Evolutionary conservation across 1,139 yeast genomes (phyloP).

Genomic region (Debaryomyces subglobosus): DNA sequence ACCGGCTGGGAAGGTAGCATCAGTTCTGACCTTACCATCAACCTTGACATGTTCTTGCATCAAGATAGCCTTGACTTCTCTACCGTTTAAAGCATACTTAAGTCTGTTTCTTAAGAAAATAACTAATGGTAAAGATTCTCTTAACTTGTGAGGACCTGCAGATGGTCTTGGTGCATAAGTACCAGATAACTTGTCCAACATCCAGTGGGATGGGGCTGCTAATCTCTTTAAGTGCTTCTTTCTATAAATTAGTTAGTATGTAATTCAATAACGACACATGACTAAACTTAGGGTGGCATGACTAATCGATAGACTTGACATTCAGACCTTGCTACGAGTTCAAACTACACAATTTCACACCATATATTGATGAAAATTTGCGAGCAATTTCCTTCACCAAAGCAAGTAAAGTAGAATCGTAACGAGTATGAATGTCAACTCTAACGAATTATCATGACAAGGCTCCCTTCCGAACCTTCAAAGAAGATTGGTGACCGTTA

Average conservation of each 20-base stretch:
- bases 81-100: slow-evolving; percentile 97
- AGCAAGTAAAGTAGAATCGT: slow-evolving; percentile 2
- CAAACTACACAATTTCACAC: not conserved
- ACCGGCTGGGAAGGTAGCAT: slow-evolving; percentile 95
- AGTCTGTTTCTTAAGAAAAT: slow-evolving; percentile 97
- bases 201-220: slow-evolving; percentile 99
- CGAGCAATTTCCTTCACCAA: slow-evolving; percentile 7
- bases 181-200: slow-evolving; percentile 99
- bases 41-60: slow-evolving; percentile 98
- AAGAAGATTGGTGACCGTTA: slow-evolving; percentile 27
- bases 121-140: slow-evolving; percentile 96
- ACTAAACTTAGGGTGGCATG: slow-evolving; percentile 6
- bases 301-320: slow-evolving; percentile 22
- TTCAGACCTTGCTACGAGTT: slow-evolving; percentile 3
- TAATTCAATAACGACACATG: not conserved
- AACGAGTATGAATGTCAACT: slow-evolving; percentile 8
- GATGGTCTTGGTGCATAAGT: slow-evolving; percentile 98
- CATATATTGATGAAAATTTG: not conserved
- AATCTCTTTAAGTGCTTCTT: slow-evolving; percentile 98
- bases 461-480: slow-evolving; percentile 30
- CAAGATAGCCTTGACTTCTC: slow-evolving; percentile 96
- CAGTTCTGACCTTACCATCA: slow-evolving; percentile 90
- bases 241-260: slow-evolving; percentile 44
- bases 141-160: slow-evolving; percentile 97
- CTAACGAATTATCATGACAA: slow-evolving; percentile 30